Percentiles rank a stretch among this genome's conserved stretches.
These are phyloP conservation scores for Cephalotrichum gorgonifer DNA, from an alignment of 2,329 filamentous ascomycete genomes.

Conservation along the genomic window DNA sequence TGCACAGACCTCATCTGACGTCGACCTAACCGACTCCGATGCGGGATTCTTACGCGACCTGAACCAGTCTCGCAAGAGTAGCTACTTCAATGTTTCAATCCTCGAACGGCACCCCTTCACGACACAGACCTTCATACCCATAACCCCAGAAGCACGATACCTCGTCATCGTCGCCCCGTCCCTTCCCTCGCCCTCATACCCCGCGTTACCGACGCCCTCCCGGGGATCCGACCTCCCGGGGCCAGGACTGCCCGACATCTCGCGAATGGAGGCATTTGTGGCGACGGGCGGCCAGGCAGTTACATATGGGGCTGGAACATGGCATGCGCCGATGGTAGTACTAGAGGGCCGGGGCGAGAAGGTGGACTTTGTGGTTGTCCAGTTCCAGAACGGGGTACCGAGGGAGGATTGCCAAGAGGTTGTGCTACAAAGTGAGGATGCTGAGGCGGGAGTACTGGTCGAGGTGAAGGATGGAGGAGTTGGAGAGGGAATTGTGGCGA, in stretches of 20 bases:
- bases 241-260: slow-evolving; percentile 61
- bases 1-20: not conserved
- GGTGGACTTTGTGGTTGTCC: slow-evolving; percentile 80
- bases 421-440: slow-evolving; percentile 19
- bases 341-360: slow-evolving; percentile 48
- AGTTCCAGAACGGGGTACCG: slow-evolving; percentile 75
- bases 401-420: slow-evolving; percentile 86
- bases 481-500: not conserved
- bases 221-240: slow-evolving; percentile 37
- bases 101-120: slow-evolving; percentile 92
- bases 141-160: slow-evolving; percentile 52
- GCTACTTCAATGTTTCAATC: slow-evolving; percentile 53
- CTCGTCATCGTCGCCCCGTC: slow-evolving; percentile 85
- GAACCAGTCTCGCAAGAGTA: not conserved
- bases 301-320: slow-evolving; percentile 84
- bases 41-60: not conserved
- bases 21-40: slow-evolving; percentile 9
- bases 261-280: slow-evolving; percentile 63
- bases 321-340: slow-evolving; percentile 94
- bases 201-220: slow-evolving; percentile 11
- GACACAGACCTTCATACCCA: slow-evolving; percentile 82
- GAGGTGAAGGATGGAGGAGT: not conserved
- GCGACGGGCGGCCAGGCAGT: slow-evolving; percentile 72
- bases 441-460: slow-evolving; percentile 16
- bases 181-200: slow-evolving; percentile 24